Conservation (phyloP, 306 rosid genomes). For the Herpetospermum pedunculosum region DNA sequence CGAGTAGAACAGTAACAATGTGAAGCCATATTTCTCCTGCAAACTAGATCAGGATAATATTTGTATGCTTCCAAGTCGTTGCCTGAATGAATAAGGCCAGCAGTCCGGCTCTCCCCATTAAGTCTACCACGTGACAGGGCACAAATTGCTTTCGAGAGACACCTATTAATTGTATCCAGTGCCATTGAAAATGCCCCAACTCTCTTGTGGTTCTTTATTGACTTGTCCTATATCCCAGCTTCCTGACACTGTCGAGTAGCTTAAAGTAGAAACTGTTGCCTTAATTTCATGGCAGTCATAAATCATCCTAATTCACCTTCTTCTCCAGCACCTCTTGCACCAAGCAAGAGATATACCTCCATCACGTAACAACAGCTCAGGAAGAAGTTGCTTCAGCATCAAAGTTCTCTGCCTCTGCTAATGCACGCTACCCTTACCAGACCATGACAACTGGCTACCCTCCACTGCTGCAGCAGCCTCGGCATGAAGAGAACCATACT, state of each 20-base stretch:
- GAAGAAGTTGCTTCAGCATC: constrained; percentile 96
- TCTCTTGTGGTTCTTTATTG: constrained; percentile 88
- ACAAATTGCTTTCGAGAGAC: constrained; percentile 89
- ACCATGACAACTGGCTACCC: constrained; percentile 86
- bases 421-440: constrained; percentile 67
- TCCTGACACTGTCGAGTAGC: constrained; percentile 89
- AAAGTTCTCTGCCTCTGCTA: constrained; percentile 87
- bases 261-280: constrained; percentile 83
- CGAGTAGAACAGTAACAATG: too few species aligned
- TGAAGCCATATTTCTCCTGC: too few species aligned
- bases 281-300: constrained; percentile 53
- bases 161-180: constrained; percentile 80
- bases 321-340: constrained; percentile 88
- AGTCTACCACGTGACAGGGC: constrained; percentile 82
- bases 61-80: constrained; percentile 73
- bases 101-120: constrained; percentile 88
- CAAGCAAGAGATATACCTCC: constrained; percentile 85
- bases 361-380: constrained; percentile 72
- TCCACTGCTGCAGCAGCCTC: constrained; percentile 98
- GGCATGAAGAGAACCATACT: constrained; percentile 77
- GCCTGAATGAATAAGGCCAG: constrained; percentile 85
- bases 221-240: constrained; percentile 89
- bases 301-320: constrained; percentile 87
- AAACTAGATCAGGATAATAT: constrained; percentile 61
- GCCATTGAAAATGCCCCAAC: constrained; percentile 93